Evolutionary conservation across 331 rosid species (phyloP).

Genomic region (Spiraea crenata): DNA sequence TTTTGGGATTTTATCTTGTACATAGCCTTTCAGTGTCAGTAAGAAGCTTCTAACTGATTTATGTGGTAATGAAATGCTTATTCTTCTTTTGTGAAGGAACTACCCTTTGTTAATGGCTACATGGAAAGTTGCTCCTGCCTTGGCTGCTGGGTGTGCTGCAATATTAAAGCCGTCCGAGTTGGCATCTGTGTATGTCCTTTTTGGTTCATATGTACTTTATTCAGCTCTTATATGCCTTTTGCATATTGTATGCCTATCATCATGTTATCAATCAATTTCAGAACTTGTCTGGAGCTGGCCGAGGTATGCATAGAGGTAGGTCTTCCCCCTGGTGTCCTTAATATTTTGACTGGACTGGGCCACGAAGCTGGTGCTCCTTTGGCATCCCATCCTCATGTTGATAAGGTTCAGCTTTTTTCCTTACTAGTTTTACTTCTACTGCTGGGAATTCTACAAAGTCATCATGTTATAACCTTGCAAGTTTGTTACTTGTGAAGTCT

Average conservation of each 20-base stretch:
- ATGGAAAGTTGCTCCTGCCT: conserved; percentile 99
- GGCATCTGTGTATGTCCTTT: conserved; percentile 76
- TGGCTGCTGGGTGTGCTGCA: conserved; percentile 98
- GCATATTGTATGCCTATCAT: conserved; percentile 11
- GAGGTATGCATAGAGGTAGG: conserved; percentile 79
- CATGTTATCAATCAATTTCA: conserved; percentile 29
- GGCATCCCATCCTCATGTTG: conserved; percentile 87
- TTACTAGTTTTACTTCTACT: conserved; percentile 8
- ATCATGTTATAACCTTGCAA: conserved; percentile 8
- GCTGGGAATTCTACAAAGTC: conserved; percentile 10
- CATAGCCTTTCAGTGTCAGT: not conserved
- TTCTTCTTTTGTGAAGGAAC: conserved; percentile 59
- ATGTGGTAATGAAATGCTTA: conserved; percentile 8
- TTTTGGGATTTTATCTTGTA: conserved; percentile 1
- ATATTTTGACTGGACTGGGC: conserved; percentile 85
- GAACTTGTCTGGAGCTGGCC: conserved; percentile 93
- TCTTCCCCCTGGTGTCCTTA: conserved; percentile 85
- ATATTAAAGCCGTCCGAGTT: conserved; percentile 92
- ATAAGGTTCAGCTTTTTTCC: conserved; percentile 55
- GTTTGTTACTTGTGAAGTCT: not conserved
- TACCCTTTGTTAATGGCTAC: conserved; percentile 88
- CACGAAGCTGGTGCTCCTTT: conserved; percentile 97
- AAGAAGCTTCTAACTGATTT: conserved; percentile 7
- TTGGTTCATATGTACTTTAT: conserved; percentile 28
- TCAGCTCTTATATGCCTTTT: conserved; percentile 6